Evolutionary conservation across 805 yeast genomes (phyloP).

Genomic region (Scheffersomyces coipomensis): DNA sequence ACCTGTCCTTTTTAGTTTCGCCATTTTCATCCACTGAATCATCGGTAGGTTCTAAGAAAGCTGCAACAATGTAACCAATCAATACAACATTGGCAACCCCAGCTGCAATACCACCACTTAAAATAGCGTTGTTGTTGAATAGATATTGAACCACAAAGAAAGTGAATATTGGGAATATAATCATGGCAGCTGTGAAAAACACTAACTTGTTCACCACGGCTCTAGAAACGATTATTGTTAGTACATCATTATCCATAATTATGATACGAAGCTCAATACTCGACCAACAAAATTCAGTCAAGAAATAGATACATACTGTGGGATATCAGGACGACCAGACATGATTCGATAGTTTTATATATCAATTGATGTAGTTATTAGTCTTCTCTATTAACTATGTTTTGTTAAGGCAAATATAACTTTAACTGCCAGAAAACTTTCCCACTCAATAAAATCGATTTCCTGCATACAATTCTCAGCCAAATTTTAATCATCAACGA

Average conservation of each 20-base stretch:
- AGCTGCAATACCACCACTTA: conserved; percentile 82
- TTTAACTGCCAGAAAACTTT: too few relatives aligned
- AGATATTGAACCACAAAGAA: conserved; percentile 57
- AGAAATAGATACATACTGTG: conserved; percentile 30
- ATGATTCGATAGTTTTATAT: too few relatives aligned
- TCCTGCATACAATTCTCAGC: too few relatives aligned
- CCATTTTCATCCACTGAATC: conserved; percentile 25
- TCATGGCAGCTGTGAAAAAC: conserved; percentile 76
- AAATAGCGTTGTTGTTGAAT: conserved; percentile 50
- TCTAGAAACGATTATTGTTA: conserved; percentile 27
- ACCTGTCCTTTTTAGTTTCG: conserved; percentile 5
- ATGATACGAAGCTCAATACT: background rate
- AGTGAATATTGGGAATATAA: conserved; percentile 59
- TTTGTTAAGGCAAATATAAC: too few relatives aligned
- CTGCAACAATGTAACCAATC: conserved; percentile 69
- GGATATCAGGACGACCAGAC: conserved; percentile 29
- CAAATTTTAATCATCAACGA: background rate
- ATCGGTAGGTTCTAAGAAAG: conserved; percentile 64
- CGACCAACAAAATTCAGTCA: conserved; percentile 1
- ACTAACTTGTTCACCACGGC: conserved; percentile 66
- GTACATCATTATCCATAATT: background rate
- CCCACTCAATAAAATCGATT: too few relatives aligned
- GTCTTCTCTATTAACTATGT: too few relatives aligned
- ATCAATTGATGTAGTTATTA: too few relatives aligned
- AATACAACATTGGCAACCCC: conserved; percentile 71